Evolutionary conservation across 371 early-diverging fungal genomes (phyloP).

Genomic region (Mortierella polycephala): DNA sequence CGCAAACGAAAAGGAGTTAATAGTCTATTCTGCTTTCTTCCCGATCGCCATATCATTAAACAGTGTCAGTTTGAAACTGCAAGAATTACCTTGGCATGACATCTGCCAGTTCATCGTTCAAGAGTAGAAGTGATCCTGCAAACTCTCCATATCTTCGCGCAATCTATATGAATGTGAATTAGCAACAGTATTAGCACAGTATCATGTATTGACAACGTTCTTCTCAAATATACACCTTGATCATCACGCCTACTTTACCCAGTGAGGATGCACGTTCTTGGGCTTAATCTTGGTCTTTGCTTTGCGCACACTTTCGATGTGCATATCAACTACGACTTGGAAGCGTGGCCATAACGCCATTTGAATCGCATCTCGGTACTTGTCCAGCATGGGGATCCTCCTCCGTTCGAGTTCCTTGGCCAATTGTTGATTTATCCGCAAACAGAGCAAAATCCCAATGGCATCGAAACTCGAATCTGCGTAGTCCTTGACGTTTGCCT

Average conservation of each 20-base stretch:
- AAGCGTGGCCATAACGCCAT: slow-evolving; percentile 95
- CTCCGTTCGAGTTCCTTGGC: slow-evolving; percentile 85
- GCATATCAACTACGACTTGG: slow-evolving; percentile 86
- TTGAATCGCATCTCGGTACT: slow-evolving; percentile 85
- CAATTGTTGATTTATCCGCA: slow-evolving; percentile 85
- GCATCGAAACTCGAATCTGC: slow-evolving; percentile 88
- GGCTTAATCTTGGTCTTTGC: slow-evolving; percentile 69
- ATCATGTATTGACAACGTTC: background rate
- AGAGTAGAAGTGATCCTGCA: slow-evolving; percentile 83
- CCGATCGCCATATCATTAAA: background rate
- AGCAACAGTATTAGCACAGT: no score
- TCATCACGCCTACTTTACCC: slow-evolving; percentile 58
- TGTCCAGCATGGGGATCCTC: slow-evolving; percentile 78
- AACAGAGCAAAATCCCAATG: slow-evolving; percentile 87
- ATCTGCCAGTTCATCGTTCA: slow-evolving; percentile 90
- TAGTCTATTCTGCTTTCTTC: slow-evolving; percentile 1
- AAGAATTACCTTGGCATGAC: slow-evolving; percentile 74
- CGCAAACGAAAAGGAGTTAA: background rate
- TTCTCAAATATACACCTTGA: background rate
- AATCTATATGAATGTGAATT: slow-evolving; percentile 27
- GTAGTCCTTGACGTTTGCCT: slow-evolving; percentile 73
- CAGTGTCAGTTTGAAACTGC: no score
- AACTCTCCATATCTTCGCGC: slow-evolving; percentile 90
- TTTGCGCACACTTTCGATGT: slow-evolving; percentile 85
- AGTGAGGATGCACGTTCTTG: slow-evolving; percentile 86